Percentiles rank a stretch among this genome's conserved stretches.
These are phyloP conservation scores for Coniochaeta hoffmannii DNA, from an alignment of 2,329 filamentous ascomycete species.

Conservation along the genomic window DNA sequence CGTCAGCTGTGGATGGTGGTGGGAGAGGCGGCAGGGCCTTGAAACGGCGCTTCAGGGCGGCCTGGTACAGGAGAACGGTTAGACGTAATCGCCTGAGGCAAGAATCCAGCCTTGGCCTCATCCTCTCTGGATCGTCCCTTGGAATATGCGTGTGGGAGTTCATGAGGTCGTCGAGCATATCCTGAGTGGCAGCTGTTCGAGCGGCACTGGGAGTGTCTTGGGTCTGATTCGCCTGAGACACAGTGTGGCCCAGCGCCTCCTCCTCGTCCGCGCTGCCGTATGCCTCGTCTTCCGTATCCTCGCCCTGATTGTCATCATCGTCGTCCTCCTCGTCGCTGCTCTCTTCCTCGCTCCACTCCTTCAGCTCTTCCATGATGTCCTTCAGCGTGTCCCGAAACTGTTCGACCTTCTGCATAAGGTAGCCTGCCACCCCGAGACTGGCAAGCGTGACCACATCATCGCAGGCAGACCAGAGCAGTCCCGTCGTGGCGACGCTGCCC, in stretches of 20 bases:
- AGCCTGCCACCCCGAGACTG: constrained; percentile 58
- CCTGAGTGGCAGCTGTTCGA: constrained; percentile 30
- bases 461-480: constrained; percentile 76
- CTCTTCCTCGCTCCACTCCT: constrained; percentile 77
- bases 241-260: neutral
- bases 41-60: constrained; percentile 61
- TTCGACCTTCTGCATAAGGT: constrained; percentile 64
- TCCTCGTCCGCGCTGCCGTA: constrained; percentile 22
- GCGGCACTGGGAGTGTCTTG: neutral
- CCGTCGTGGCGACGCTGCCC: constrained; percentile 58
- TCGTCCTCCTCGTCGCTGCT: constrained; percentile 52
- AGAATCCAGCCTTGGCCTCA: constrained; percentile 58
- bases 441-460: constrained; percentile 62
- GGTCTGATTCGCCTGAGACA: neutral
- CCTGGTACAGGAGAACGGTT: constrained; percentile 60
- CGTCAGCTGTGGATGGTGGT: constrained; percentile 6
- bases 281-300: constrained; percentile 19
- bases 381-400: constrained; percentile 68
- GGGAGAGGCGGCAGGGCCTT: constrained; percentile 39
- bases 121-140: constrained; percentile 51
- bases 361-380: constrained; percentile 78
- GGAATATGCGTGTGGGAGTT: constrained; percentile 54
- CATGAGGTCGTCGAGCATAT: constrained; percentile 63
- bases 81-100: constrained; percentile 60
- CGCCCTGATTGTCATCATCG: constrained; percentile 37